Evolutionary conservation across 352 stramenopile species (phyloP).

Genomic region (Pythium graminicola): DNA sequence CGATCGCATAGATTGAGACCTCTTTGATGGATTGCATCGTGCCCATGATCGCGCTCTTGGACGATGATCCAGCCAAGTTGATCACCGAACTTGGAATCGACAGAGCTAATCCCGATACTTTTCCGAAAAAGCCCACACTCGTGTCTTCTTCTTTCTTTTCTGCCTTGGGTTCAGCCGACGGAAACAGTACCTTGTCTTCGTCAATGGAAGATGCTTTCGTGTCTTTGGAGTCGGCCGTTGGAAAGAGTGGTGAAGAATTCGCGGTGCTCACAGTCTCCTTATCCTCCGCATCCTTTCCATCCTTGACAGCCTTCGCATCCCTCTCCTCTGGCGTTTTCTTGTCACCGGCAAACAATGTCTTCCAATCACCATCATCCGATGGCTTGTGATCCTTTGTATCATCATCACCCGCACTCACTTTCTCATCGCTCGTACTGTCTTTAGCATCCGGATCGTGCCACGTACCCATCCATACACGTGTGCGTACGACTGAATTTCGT

Average conservation of each 20-base stretch:
- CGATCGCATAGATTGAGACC: slow-evolving; percentile 61
- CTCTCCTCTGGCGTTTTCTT: background rate
- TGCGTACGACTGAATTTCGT: slow-evolving; percentile 60
- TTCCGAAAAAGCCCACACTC: slow-evolving; percentile 50
- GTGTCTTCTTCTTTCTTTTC: slow-evolving; percentile 22
- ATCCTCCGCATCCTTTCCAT: background rate
- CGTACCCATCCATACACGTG: slow-evolving; percentile 66
- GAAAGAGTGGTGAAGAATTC: slow-evolving; percentile 10
- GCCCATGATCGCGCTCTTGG: slow-evolving; percentile 57
- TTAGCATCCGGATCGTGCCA: slow-evolving; percentile 25
- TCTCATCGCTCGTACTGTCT: slow-evolving; percentile 6
- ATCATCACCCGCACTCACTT: slow-evolving; percentile 10
- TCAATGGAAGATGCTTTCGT: background rate
- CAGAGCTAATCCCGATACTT: slow-evolving; percentile 47
- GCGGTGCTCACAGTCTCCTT: slow-evolving; percentile 9
- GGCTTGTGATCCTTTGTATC: slow-evolving; percentile 11
- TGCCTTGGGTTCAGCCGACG: background rate
- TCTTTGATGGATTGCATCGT: slow-evolving; percentile 73
- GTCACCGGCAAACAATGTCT: slow-evolving; percentile 28
- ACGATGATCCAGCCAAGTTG: slow-evolving; percentile 52
- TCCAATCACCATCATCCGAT: slow-evolving; percentile 26
- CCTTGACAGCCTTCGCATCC: background rate
- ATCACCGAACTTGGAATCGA: slow-evolving; percentile 61
- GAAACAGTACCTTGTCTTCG: slow-evolving; percentile 20
- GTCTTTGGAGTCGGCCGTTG: slow-evolving; percentile 15